These are phyloP conservation scores for Teratosphaeria zuluensis DNA, from an alignment of 2,329 filamentous ascomycete species.

Conservation along the genomic window DNA sequence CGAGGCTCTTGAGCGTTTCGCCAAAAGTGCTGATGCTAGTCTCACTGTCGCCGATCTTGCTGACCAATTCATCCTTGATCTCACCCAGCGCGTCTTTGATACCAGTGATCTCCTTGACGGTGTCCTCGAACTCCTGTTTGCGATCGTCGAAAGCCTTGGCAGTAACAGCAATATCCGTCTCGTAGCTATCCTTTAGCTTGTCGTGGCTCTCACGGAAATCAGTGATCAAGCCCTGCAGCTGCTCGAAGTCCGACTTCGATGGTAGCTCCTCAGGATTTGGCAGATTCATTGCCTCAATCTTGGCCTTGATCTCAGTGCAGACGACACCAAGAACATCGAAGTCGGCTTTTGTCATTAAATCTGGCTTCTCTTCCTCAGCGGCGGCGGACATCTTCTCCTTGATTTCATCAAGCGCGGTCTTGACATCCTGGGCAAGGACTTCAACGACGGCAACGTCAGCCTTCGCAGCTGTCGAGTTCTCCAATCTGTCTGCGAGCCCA, in stretches of 20 bases:
- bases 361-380: constrained; percentile 33
- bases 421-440: constrained; percentile 67
- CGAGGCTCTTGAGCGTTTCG: constrained; percentile 56
- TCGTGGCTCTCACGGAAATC: constrained; percentile 50
- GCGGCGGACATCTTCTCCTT: constrained; percentile 31
- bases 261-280: constrained; percentile 62
- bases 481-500: constrained; percentile 56
- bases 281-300: constrained; percentile 62
- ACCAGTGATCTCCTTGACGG: constrained; percentile 68
- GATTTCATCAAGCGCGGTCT: constrained; percentile 62
- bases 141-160: constrained; percentile 74
- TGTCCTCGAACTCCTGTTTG: constrained; percentile 69
- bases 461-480: constrained; percentile 60
- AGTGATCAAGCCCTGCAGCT: constrained; percentile 44
- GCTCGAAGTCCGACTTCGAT: constrained; percentile 64
- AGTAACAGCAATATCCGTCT: constrained; percentile 62
- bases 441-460: constrained; percentile 71
- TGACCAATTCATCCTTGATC: constrained; percentile 65
- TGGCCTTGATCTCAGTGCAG: constrained; percentile 74
- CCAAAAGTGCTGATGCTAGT: constrained; percentile 52
- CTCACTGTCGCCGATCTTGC: constrained; percentile 66
- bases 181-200: constrained; percentile 63
- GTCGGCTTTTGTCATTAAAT: constrained; percentile 68
- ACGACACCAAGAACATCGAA: constrained; percentile 70
- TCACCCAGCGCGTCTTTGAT: constrained; percentile 70